Base-by-base conservation (phyloP, 2,329 filamentous ascomycete species). In the Biscogniauxia mediterranea region DNA sequence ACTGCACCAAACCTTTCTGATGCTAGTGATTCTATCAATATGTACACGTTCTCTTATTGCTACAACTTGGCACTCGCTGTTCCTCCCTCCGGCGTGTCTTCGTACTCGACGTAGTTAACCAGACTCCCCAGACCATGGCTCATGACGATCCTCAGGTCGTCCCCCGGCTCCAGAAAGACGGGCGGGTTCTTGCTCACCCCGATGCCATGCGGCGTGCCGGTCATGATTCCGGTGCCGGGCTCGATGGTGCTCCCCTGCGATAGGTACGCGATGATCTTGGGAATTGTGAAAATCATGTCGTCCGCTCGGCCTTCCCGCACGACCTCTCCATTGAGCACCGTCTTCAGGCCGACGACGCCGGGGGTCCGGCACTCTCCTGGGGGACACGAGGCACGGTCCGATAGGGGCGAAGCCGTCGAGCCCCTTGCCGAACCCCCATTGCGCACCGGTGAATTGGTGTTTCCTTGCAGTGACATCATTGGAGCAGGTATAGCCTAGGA, bases 401-500 rank as follows among this genome's bases (percentile, higher is more conserved):
- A 83, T 60, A 0, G 81, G 81, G 5, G 78, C 77, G 61, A 75
- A 82, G 1, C 75, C 79, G 62, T 83, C 80, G 64, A 83, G 83
- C 0, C 78, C 76, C 64, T 83, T 83, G 26, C 72, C 75, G 65
- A 81, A 83, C 7, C 77, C 76, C 77, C 78, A 83, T 64, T 83
- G 81, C 0, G 79, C 74, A 1, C 79, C 79, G 0, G 79, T 79
- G 20, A 75, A 70, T 1, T 83, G 81, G 19, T 78, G 72, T 54
- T 79, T 79, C 1, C 81, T 76, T 0, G 74, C 74, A 0, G 76
- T 78, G 1, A 83, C 74, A 66, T 83, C 81, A 66, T 84, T 83
- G 46, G 78, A 78, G 53, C 71, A 71, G 3, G 77, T 75, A 69
- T 82, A 83, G 19, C 76, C 81, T 19, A 77, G 76, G 21, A 84